Base-by-base conservation (phyloP, 1,139 yeast genomes). In the Pichia sp. region DNA sequence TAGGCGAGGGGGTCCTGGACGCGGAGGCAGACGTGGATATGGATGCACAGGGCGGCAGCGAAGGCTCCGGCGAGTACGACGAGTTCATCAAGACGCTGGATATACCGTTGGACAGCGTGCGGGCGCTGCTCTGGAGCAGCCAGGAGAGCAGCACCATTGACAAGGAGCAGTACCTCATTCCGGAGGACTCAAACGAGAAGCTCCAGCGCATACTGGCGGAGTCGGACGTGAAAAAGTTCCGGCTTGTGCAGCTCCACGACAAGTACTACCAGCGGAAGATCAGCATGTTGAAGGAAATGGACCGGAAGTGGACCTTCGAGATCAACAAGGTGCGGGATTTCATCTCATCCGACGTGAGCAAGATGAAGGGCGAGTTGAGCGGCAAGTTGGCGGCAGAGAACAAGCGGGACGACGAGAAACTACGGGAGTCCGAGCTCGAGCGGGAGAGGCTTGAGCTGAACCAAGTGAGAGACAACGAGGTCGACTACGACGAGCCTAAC, bases 281-380 rank as follows among this genome's bases (percentile, higher is more conserved):
- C 8, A 43, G 54, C 4, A 29, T 31, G n/a, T 36, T 67, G 42
- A 61, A 60, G 15, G 59, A 54, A 8, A 46, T 61, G 54, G 61
- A 65, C 45, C 45, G 57, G 36, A 66, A 66, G 54, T 68, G 70
- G 70, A 54, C 53, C 26, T 49, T 52, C n/a, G 61, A 66, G 40
- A 51, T 67, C 45, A 52, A 48, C 13, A 58, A 57, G 34, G 50
- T 67, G 40, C 58, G 56, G 19, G 45, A 48, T 15, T 68, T 67
- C 47, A 40, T 65, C 5, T 57, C 54, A 10, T 57, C 56, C 13
- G 67, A 63, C 40, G 40, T 61, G 3, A 47, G 41, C 7, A 51
- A 47, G 8, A 38, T 67, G n/a, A 59, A 55, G 23, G 36, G 32
- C 8, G 57, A 56, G 11, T 50, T 64, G 4, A 53, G 7, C 50